These are phyloP conservation scores for Trichoderma gracile DNA, from an alignment of 2,329 filamentous ascomycete species.

Conservation along the genomic window DNA sequence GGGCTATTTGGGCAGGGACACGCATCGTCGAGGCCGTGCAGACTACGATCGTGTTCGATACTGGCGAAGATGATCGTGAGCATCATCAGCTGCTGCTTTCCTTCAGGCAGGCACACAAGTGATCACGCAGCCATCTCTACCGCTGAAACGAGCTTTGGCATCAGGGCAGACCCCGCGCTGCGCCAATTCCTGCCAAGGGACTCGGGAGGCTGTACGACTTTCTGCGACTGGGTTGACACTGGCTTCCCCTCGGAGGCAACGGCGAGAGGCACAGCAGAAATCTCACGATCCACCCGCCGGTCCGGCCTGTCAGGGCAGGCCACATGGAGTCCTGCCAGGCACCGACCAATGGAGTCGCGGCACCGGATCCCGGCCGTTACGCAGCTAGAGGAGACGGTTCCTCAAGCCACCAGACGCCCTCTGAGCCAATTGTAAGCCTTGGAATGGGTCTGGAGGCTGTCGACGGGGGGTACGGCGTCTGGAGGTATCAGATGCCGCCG, in stretches of 20 bases:
- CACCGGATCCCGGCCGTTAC: conserved; percentile 23
- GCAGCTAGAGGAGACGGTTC: conserved; percentile 33
- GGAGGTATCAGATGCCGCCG: neutral
- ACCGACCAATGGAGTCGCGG: conserved; percentile 41
- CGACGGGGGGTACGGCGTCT: neutral
- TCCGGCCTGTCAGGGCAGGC: conserved; percentile 40
- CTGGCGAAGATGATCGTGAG: neutral
- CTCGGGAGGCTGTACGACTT: neutral
- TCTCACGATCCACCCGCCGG: conserved; percentile 22
- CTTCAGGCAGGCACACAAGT: neutral
- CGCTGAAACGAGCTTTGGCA: neutral
- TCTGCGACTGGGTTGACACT: conserved; percentile 6
- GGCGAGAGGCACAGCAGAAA: conserved; percentile 16
- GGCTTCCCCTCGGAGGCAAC: neutral
- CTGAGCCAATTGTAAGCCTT: conserved; percentile 7
- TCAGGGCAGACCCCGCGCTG: neutral
- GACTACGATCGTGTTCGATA: neutral
- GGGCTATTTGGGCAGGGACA: conserved; percentile 11
- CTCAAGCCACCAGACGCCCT: conserved; percentile 10
- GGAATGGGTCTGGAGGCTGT: neutral
- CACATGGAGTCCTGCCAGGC: conserved; percentile 47
- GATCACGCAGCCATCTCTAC: neutral
- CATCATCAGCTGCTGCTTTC: neutral
- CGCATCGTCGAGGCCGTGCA: neutral
- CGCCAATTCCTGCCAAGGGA: neutral